Conservation (phyloP, 2,329 filamentous ascomycete genomes). For the Gaeumannomyces tritici region DNA sequence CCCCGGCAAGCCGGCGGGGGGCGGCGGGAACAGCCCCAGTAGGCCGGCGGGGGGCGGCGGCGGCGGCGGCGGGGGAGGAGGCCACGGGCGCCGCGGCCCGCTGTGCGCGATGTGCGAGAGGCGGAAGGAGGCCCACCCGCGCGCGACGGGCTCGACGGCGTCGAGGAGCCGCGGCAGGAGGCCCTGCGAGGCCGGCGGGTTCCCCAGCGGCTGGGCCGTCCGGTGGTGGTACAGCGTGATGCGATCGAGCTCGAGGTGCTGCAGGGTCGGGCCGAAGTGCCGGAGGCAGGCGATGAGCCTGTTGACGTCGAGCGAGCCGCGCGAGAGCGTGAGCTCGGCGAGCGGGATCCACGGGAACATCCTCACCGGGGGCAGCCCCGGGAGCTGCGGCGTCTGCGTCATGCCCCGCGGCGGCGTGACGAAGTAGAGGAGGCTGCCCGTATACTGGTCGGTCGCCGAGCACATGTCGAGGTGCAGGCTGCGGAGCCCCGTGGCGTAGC, state of each 20-base stretch:
- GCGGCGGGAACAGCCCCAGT: no score
- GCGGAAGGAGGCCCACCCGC: not conserved
- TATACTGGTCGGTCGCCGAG: not conserved
- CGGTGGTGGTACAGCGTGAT: not conserved
- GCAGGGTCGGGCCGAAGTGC: not conserved
- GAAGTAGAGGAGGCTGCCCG: not conserved
- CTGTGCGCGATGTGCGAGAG: not conserved
- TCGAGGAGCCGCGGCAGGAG: not conserved
- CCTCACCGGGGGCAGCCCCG: no score
- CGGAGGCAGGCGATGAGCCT: not conserved
- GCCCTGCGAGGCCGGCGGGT: not conserved
- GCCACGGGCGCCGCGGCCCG: no score
- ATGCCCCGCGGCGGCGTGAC: not conserved
- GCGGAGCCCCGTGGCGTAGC: not conserved
- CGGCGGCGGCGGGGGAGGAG: no score
- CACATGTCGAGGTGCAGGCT: not conserved
- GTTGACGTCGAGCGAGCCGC: not conserved
- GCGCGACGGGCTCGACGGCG: not conserved
- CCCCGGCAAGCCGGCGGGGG: no score
- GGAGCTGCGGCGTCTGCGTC: no score
- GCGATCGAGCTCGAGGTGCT: not conserved
- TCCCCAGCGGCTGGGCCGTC: not conserved
- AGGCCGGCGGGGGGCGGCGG: no score
- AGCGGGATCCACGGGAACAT: not conserved
- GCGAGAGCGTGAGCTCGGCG: not conserved